phyloP scores from a whole-genome alignment of 2,329 filamentous ascomycete genomes.

The Botrytis hyacinthi region DNA sequence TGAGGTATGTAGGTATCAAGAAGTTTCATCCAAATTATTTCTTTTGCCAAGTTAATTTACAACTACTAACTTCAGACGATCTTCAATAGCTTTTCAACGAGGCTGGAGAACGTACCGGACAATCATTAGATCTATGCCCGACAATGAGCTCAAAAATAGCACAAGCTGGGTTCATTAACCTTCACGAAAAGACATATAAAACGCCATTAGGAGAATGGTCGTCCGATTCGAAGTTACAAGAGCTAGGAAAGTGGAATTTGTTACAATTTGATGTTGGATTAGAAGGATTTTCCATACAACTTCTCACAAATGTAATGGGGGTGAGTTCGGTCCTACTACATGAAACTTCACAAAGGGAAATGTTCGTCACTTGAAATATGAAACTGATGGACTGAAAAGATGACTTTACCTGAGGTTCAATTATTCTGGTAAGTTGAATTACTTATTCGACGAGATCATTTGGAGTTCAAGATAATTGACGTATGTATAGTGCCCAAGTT shows the following conservation, averaged over 20 bases:
- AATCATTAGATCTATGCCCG: conserved; percentile 39
- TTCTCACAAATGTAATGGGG: conserved; percentile 30
- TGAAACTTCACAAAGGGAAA: not conserved
- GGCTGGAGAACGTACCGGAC: conserved; percentile 42
- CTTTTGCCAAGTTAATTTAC: not conserved
- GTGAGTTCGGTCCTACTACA: conserved; percentile 28
- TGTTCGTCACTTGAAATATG: conserved; percentile 10
- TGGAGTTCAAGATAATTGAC: conserved; percentile 16
- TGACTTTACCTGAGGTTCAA: conserved; percentile 30
- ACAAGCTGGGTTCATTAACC: conserved; percentile 37
- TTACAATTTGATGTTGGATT: conserved; percentile 32
- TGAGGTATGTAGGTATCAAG: conserved; percentile 26
- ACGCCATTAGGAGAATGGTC: conserved; percentile 40
- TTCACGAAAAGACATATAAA: conserved; percentile 34
- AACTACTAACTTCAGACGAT: conserved; percentile 8
- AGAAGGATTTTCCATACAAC: conserved; percentile 32
- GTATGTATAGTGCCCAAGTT: conserved; percentile 27
- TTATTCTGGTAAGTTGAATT: conserved; percentile 29
- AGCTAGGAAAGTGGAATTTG: conserved; percentile 33
- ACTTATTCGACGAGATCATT: too few relatives aligned
- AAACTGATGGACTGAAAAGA: conserved; percentile 27
- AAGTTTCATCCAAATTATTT: not conserved
- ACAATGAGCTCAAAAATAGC: conserved; percentile 30
- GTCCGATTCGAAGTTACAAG: conserved; percentile 34
- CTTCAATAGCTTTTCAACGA: conserved; percentile 41